These are phyloP conservation scores for Ophiostoma piceae DNA, from an alignment of 2,329 filamentous ascomycete species.

Conservation along the genomic window DNA sequence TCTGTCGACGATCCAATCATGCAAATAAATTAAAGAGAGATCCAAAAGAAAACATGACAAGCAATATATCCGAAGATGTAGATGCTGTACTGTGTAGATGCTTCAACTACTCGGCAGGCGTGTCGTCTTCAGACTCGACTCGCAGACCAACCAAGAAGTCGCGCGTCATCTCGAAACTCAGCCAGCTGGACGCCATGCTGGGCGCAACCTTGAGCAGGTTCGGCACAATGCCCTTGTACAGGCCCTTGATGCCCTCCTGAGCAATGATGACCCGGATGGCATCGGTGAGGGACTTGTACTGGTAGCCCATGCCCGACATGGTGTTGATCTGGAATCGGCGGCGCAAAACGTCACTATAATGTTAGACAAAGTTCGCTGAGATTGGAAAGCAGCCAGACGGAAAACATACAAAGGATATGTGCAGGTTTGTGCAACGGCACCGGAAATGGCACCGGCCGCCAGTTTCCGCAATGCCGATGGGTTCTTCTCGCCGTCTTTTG, in stretches of 20 bases:
- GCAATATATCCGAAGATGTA: not conserved
- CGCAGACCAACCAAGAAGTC: constrained; percentile 71
- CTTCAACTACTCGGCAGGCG: not conserved
- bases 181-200: constrained; percentile 97
- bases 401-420: constrained; percentile 88
- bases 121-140: constrained; percentile 34
- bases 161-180: constrained; percentile 90
- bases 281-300: constrained; percentile 82
- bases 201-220: constrained; percentile 96
- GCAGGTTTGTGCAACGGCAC: constrained; percentile 91
- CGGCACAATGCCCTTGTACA: constrained; percentile 95
- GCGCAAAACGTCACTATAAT: constrained; percentile 73
- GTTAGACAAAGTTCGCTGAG: constrained; percentile 23
- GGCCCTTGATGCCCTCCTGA: constrained; percentile 75
- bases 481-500: constrained; percentile 79
- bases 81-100: not conserved
- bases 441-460: constrained; percentile 85
- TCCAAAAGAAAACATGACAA: not conserved
- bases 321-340: constrained; percentile 97
- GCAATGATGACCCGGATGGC: constrained; percentile 75
- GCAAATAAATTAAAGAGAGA: not conserved
- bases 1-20: not conserved
- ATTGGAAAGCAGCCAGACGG: not conserved
- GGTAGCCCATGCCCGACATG: constrained; percentile 96
- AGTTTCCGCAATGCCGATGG: constrained; percentile 76